Base-by-base conservation (phyloP, 2,329 filamentous ascomycete species). In the Fusarium clavum region DNA sequence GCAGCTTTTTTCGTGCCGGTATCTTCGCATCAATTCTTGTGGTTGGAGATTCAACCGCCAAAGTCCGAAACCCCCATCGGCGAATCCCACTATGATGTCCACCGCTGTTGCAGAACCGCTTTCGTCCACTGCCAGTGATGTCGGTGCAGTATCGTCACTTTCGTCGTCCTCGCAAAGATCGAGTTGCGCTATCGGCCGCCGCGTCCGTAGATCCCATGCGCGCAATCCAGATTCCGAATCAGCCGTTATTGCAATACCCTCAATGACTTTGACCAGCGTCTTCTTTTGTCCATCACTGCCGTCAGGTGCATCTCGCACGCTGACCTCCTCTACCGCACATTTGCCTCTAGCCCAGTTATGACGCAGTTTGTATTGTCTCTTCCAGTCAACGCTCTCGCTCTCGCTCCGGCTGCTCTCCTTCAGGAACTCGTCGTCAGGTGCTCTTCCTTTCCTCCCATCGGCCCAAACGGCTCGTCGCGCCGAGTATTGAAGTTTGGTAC, bases 321-420 rank as follows among this genome's bases (percentile, higher is more conserved):
- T 85, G 30, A 98, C 87, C 79, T 97, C 92, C 38, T 92, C 90
- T 14, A 97, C 89, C 40, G 88, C 91, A 75, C 94, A 97, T 71
- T 88, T 90, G 1, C 95, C 96, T 67, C 86, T 88, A 2, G 92
- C 88, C 96, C 96, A 98, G 81, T 98, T 98, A 77, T 97, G 92
- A 47, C 93, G 87, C 52, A 98, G 84, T 75, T 91, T 93, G 80
- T 97, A 98, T 75, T 96, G 92, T 66, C 88, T 87, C 82, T 97
- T 97, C 94, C 94, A 98, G 76, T 96, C 88, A 24, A 91, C 84
- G 10, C 87, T 61, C 48, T 66, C 61, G 14, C 34, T 48, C 25
- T 54, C 32, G 22, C 34, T 48, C 24, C 51, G 29, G 22, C 25
- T 61, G 41, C 46, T 70, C 45, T 51, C 49, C 24, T 29, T 49